A percentile compares a stretch with the other conserved stretches of the same genome.
phyloP scores from a whole-genome alignment of 2,329 filamentous ascomycete genomes.

The Alternaria sp. region DNA sequence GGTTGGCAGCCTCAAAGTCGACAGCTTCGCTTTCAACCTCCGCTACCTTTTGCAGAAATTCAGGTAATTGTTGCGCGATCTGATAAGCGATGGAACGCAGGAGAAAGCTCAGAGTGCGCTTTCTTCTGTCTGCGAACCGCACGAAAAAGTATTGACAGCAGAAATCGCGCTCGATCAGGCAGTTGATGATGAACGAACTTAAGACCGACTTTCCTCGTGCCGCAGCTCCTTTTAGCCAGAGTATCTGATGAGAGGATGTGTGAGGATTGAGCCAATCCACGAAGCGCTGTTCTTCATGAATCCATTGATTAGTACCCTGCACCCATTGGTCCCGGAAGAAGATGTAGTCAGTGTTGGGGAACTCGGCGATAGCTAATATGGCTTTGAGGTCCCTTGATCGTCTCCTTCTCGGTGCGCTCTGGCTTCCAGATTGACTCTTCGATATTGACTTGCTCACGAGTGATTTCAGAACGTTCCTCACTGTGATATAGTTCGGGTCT shows the following conservation, averaged over 20 bases:
- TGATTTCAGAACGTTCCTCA: neutral
- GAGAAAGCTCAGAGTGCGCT: neutral
- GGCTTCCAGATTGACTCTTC: neutral
- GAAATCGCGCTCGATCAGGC: neutral
- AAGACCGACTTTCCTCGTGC: neutral
- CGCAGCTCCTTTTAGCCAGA: neutral
- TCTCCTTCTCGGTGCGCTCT: neutral
- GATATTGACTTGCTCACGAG: neutral
- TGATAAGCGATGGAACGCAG: neutral
- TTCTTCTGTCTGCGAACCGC: neutral
- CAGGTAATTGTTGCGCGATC: neutral
- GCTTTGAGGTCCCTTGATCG: neutral
- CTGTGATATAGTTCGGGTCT: neutral
- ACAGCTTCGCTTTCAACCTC: neutral
- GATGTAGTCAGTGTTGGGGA: neutral
- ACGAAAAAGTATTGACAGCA: neutral
- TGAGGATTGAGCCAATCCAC: neutral
- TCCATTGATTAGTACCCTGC: neutral
- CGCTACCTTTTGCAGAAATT: neutral
- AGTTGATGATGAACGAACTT: neutral
- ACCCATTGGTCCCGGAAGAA: neutral
- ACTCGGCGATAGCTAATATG: neutral
- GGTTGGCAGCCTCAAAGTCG: neutral
- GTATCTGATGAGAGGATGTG: neutral
- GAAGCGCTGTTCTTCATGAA: neutral